Conservation (phyloP, 2,329 filamentous ascomycete genomes). For the Fusarium falciforme region DNA sequence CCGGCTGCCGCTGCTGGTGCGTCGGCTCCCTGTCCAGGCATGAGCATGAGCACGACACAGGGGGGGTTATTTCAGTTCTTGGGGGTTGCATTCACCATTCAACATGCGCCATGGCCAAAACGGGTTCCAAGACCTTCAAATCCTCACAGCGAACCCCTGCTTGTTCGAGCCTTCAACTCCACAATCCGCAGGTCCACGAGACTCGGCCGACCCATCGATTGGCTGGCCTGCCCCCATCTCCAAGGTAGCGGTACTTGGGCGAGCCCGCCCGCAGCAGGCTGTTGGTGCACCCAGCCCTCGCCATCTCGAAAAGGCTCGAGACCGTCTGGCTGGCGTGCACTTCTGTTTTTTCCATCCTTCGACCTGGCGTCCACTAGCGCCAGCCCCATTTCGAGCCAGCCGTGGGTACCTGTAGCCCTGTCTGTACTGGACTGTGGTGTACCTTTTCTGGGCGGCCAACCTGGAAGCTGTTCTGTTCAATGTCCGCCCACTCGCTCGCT, state of each 20-base stretch:
- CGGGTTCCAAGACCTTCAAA: slow-evolving; percentile 41
- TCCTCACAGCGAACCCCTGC: slow-evolving; percentile 39
- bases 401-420: slow-evolving; percentile 21
- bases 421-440: not conserved
- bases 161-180: slow-evolving; percentile 38
- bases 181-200: slow-evolving; percentile 42
- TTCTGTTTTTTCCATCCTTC: slow-evolving; percentile 42
- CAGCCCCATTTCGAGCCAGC: slow-evolving; percentile 36
- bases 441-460: not conserved
- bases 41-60: slow-evolving; percentile 21
- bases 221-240: slow-evolving; percentile 30
- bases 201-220: slow-evolving; percentile 42
- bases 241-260: slow-evolving; percentile 40
- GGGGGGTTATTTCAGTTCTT: slow-evolving; percentile 35
- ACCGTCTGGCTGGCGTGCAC: slow-evolving; percentile 12
- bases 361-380: slow-evolving; percentile 40
- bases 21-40: slow-evolving; percentile 15
- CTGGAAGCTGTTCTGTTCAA: not conserved
- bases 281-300: slow-evolving; percentile 13
- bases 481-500: not conserved
- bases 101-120: slow-evolving; percentile 36
- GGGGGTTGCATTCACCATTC: slow-evolving; percentile 35
- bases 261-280: slow-evolving; percentile 9
- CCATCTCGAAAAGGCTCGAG: slow-evolving; percentile 18
- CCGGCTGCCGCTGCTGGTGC: slow-evolving; percentile 23